A percentile compares a stretch with the other conserved stretches of the same genome.
phyloP scores from a whole-genome alignment of 2,329 filamentous ascomycete genomes.

The Cladophialophora carrionii region DNA sequence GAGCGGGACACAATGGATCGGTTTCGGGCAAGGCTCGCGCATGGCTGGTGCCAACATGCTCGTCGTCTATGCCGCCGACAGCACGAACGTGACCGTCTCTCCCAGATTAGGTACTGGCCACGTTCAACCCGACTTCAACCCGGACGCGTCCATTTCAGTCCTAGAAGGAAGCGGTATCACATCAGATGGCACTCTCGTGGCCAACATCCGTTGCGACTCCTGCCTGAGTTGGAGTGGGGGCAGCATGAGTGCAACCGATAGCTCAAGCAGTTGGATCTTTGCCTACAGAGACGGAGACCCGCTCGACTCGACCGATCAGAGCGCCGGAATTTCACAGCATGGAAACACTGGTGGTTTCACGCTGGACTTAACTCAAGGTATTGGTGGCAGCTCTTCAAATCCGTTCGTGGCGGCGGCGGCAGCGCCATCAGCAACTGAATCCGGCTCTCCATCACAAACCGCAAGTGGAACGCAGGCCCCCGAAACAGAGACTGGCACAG shows the following conservation, averaged over 20 bases:
- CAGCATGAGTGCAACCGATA: constrained; percentile 53
- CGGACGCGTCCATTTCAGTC: constrained; percentile 51
- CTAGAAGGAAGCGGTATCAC: constrained; percentile 59
- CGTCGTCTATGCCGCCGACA: constrained; percentile 59
- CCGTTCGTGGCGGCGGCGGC: constrained; percentile 39
- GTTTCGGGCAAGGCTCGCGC: constrained; percentile 57
- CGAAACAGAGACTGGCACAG: constrained; percentile 11
- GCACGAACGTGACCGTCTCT: constrained; percentile 62
- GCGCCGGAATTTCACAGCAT: constrained; percentile 53
- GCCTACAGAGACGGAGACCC: constrained; percentile 53
- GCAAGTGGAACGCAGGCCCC: constrained; percentile 1
- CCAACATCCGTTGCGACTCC: constrained; percentile 61
- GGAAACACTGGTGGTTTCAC: constrained; percentile 48
- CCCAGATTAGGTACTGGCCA: constrained; percentile 55
- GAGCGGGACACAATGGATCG: constrained; percentile 58
- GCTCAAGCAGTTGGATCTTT: constrained; percentile 56
- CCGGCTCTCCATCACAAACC: constrained; percentile 14
- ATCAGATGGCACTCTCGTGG: constrained; percentile 56
- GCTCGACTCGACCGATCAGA: constrained; percentile 52
- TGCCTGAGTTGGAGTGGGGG: constrained; percentile 59
- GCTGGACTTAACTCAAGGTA: constrained; percentile 55
- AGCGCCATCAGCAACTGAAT: constrained; percentile 6
- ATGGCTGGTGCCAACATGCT: constrained; percentile 64
- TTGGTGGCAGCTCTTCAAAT: constrained; percentile 51
- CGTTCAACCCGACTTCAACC: constrained; percentile 49